Evolutionary conservation across 73 alveolate genomes (phyloP).

Genomic region (Paraurostyla sp.): DNA sequence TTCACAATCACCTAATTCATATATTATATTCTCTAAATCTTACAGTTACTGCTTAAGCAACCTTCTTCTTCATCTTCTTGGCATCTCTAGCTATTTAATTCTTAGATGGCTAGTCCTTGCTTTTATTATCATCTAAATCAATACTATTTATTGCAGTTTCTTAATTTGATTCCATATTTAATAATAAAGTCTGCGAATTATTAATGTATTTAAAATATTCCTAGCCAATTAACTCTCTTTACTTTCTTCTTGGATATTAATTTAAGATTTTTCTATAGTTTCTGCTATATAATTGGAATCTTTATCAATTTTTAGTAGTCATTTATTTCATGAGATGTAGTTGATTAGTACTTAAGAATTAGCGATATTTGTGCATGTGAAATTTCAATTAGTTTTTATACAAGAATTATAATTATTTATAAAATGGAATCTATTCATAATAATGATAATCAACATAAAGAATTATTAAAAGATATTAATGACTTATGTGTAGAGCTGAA

Average conservation of each 20-base stretch:
- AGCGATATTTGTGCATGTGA: too few species aligned
- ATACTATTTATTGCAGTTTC: neutral
- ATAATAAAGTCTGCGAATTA: neutral
- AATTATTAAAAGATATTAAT: too few species aligned
- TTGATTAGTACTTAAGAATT: too few species aligned
- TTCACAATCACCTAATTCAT: constrained; percentile 56
- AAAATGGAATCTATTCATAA: too few species aligned
- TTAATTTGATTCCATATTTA: neutral
- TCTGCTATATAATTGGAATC: too few species aligned
- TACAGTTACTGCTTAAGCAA: constrained; percentile 75
- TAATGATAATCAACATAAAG: too few species aligned
- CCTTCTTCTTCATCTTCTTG: constrained; percentile 66
- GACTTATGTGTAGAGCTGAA: too few species aligned
- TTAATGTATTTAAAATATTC: neutral
- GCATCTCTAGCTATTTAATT: constrained; percentile 35
- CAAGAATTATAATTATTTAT: too few species aligned
- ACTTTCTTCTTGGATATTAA: neutral
- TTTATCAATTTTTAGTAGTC: too few species aligned
- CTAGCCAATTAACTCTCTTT: neutral
- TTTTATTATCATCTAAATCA: neutral
- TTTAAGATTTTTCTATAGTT: neutral
- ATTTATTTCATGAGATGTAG: too few species aligned
- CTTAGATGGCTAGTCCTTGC: neutral
- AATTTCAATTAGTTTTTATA: too few species aligned
- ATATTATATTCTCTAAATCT: neutral